phyloP scores from a whole-genome alignment of 495 filamentous ascomycete genomes.

The Penicillium nucicola region DNA sequence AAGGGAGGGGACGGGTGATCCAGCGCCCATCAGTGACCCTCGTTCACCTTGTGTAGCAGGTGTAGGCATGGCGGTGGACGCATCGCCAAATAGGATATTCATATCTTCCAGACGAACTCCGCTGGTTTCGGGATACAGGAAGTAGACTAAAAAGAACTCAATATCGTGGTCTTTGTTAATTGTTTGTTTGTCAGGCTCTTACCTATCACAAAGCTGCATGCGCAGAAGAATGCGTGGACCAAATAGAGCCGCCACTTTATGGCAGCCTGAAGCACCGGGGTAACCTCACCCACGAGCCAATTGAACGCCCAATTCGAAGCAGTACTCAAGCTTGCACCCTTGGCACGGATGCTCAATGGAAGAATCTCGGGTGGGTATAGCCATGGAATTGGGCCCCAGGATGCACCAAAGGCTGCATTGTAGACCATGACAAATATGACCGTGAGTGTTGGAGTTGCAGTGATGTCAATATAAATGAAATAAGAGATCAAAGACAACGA shows the following conservation, averaged over 20 bases:
- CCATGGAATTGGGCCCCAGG: conserved; percentile 99
- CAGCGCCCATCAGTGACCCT: conserved; percentile 66
- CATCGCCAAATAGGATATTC: conserved; percentile 87
- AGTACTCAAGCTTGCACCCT: conserved; percentile 94
- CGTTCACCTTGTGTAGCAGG: conserved; percentile 68
- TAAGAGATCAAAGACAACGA: conserved; percentile 92
- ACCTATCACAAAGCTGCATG: conserved; percentile 94
- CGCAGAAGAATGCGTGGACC: conserved; percentile 96
- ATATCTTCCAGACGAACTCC: conserved; percentile 96
- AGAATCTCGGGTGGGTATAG: conserved; percentile 97
- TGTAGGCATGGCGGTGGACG: conserved; percentile 73
- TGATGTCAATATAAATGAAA: conserved; percentile 85
- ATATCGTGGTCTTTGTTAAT: neutral
- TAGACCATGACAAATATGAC: conserved; percentile 97
- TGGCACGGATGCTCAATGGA: conserved; percentile 93
- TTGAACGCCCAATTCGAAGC: conserved; percentile 98
- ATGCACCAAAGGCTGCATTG: conserved; percentile 95
- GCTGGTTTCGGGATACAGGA: conserved; percentile 94
- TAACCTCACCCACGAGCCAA: conserved; percentile 93
- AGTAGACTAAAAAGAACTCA: conserved; percentile 65
- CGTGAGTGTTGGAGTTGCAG: conserved; percentile 73
- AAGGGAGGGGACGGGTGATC: conserved; percentile 75
- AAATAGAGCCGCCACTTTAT: conserved; percentile 94
- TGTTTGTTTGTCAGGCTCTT: conserved; percentile 36
- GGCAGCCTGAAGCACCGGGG: conserved; percentile 82